Percentiles rank a stretch among this genome's conserved stretches.
Evolutionary conservation across 192 early-diverging fungal genomes (phyloP).

Genomic region (Entomortierella lignicola): DNA sequence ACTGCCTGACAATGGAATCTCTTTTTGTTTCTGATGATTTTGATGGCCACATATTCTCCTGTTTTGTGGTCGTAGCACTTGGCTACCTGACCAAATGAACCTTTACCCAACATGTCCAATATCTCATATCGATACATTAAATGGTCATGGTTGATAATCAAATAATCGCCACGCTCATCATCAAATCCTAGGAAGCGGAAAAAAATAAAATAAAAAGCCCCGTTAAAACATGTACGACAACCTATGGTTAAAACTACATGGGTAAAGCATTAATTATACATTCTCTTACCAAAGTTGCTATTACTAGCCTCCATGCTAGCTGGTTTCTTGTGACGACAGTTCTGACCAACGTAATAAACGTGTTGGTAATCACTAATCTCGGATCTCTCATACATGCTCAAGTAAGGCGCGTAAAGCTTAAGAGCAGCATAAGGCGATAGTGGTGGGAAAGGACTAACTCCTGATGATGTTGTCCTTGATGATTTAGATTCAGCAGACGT

Average conservation of each 20-base stretch:
- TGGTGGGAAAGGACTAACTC: slow-evolving; percentile 56
- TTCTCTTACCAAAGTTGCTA: slow-evolving; percentile 69
- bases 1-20: slow-evolving; percentile 95
- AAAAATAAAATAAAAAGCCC: too few relatives aligned
- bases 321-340: slow-evolving; percentile 68
- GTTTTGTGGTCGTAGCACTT: slow-evolving; percentile 95
- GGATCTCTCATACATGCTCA: slow-evolving; percentile 87
- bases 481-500: slow-evolving; percentile 23
- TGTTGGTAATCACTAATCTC: slow-evolving; percentile 87
- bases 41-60: slow-evolving; percentile 87
- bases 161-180: slow-evolving; percentile 96
- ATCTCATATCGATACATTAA: slow-evolving; percentile 95
- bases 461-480: slow-evolving; percentile 14
- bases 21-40: slow-evolving; percentile 96
- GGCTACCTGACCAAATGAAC: slow-evolving; percentile 93
- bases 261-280: too few relatives aligned
- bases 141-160: slow-evolving; percentile 90
- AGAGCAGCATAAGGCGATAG: slow-evolving; percentile 71
- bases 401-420: slow-evolving; percentile 73
- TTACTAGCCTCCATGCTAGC: slow-evolving; percentile 69
- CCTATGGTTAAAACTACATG: too few relatives aligned
- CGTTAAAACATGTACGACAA: too few relatives aligned
- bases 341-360: slow-evolving; percentile 91
- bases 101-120: slow-evolving; percentile 88
- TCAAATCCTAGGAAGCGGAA: slow-evolving; percentile 68